Conservation (phyloP, 2,329 filamentous ascomycete species). For the Dactylonectria macrodidyma region DNA sequence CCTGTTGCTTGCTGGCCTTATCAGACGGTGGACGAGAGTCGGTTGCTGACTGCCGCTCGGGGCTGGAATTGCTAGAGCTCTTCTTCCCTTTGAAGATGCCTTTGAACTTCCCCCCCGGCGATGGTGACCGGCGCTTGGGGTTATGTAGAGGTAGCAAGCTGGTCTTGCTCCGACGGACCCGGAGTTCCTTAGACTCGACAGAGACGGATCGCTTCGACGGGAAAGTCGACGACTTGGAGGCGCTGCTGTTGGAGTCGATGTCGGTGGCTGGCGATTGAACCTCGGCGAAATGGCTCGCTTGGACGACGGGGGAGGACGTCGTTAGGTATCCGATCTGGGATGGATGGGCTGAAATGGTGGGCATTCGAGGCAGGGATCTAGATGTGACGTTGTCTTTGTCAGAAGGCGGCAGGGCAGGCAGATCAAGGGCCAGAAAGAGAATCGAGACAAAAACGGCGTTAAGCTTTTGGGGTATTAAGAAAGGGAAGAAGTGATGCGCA, state of each 20-base stretch:
- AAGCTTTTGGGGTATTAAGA: background rate
- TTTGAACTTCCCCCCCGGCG: constrained; percentile 78
- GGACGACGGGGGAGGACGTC: constrained; percentile 77
- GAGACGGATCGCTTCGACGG: constrained; percentile 45
- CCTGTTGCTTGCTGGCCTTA: constrained; percentile 35
- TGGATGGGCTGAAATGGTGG: constrained; percentile 66
- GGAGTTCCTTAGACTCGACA: constrained; percentile 43
- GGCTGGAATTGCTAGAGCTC: constrained; percentile 41
- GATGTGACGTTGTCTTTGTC: constrained; percentile 44
- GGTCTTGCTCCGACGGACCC: constrained; percentile 47
- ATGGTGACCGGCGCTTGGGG: constrained; percentile 72
- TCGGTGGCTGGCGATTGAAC: constrained; percentile 40
- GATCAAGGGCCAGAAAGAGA: constrained; percentile 32
- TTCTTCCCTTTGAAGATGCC: constrained; percentile 70
- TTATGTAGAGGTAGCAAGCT: constrained; percentile 49
- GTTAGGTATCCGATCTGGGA: constrained; percentile 79
- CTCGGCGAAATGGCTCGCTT: constrained; percentile 64
- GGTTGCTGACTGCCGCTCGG: constrained; percentile 38
- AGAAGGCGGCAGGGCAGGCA: constrained; percentile 27
- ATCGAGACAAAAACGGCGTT: constrained; percentile 38
- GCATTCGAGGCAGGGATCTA: constrained; percentile 48
- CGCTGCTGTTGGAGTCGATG: constrained; percentile 44
- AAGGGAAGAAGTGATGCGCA: background rate
- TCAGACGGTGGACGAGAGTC: constrained; percentile 40
- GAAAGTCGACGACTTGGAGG: constrained; percentile 46